phyloP scores from a whole-genome alignment of 1,284 basidiomycete species.

The Garcileccinum viscosum region DNA sequence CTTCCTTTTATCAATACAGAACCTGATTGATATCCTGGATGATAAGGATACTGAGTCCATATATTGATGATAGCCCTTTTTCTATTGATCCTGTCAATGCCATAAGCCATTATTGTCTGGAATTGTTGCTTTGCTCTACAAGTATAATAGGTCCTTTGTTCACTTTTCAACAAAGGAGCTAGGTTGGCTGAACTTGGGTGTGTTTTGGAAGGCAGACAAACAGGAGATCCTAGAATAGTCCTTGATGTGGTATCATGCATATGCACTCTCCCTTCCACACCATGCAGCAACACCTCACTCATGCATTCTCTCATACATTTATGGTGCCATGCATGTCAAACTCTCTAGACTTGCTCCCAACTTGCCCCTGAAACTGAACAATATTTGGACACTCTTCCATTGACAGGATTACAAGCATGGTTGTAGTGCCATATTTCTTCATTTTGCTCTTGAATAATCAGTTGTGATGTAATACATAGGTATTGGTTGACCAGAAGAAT shows the following conservation, averaged over 20 bases:
- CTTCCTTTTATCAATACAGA: not conserved
- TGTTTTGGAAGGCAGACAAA: slow-evolving; percentile 30
- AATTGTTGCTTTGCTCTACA: not conserved
- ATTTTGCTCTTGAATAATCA: too few species aligned
- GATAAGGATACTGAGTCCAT: slow-evolving; percentile 40
- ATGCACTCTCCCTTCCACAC: not conserved
- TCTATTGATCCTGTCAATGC: slow-evolving; percentile 47
- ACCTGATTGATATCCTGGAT: slow-evolving; percentile 15
- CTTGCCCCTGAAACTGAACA: too few species aligned
- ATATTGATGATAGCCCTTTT: slow-evolving; percentile 44
- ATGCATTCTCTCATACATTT: too few species aligned
- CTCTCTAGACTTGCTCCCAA: too few species aligned
- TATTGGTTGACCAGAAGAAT: too few species aligned
- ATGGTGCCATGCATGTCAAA: too few species aligned
- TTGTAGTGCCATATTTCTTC: too few species aligned
- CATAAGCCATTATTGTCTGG: slow-evolving; percentile 27
- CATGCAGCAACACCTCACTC: too few species aligned
- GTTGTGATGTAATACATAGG: too few species aligned
- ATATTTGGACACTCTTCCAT: too few species aligned
- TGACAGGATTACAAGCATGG: too few species aligned
- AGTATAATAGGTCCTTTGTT: slow-evolving; percentile 45
- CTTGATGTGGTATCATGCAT: slow-evolving; percentile 50
- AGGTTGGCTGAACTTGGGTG: slow-evolving; percentile 33
- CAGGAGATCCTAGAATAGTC: slow-evolving; percentile 37
- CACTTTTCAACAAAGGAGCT: slow-evolving; percentile 44